Conservation (phyloP, 176 grass and related monocot species). For the Oryza coarctata region DNA sequence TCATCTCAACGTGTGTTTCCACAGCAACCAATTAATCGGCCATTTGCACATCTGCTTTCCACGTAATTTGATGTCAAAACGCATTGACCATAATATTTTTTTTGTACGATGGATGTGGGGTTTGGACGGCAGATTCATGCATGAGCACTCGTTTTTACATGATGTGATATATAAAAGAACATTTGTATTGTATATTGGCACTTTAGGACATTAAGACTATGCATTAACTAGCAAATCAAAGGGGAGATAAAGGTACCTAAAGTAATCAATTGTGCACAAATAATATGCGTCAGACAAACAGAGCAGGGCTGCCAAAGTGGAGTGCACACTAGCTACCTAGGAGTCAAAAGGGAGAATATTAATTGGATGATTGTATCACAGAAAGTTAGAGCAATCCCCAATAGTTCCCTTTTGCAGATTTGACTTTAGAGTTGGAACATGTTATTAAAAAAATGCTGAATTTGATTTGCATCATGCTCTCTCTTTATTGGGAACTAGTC, state of each 20-base stretch:
- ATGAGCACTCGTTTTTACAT: neutral
- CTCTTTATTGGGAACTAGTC: neutral
- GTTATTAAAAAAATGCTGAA: neutral
- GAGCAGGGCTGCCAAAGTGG: slow-evolving; percentile 18
- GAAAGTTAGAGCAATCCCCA: slow-evolving; percentile 24
- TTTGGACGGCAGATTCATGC: slow-evolving; percentile 6
- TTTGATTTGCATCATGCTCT: neutral
- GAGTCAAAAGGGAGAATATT: slow-evolving; percentile 18
- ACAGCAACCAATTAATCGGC: slow-evolving; percentile 11
- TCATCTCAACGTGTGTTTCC: neutral
- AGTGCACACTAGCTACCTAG: slow-evolving; percentile 24
- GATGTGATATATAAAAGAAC: neutral
- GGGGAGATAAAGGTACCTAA: neutral
- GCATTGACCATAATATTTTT: slow-evolving; percentile 21
- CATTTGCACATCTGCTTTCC: neutral
- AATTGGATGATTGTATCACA: slow-evolving; percentile 25
- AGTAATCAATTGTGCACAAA: neutral
- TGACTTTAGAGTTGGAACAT: slow-evolving; percentile 6
- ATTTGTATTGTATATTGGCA: neutral
- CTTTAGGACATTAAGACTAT: neutral
- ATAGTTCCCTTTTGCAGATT: slow-evolving; percentile 14
- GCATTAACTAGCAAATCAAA: neutral
- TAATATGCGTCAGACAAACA: slow-evolving; percentile 15
- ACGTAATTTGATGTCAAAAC: slow-evolving; percentile 20
- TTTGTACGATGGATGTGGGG: neutral